Evolutionary conservation across 1,284 basidiomycete species (phyloP).

Genomic region (Thecaphora thlaspeos): DNA sequence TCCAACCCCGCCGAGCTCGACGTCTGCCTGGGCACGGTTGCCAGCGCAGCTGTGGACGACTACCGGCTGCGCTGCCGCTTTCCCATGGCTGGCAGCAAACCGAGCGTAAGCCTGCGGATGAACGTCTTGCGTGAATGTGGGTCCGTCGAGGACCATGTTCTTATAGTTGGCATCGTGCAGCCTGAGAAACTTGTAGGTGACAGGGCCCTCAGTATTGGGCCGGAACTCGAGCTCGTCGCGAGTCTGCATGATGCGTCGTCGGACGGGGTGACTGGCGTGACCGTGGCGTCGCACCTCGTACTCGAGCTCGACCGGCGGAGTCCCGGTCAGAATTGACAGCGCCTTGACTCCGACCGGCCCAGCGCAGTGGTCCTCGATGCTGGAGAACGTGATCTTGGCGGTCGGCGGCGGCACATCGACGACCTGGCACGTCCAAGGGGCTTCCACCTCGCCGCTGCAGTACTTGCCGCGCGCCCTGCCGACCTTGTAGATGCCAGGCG

Average conservation of each 20-base stretch:
- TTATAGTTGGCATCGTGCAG: conserved; percentile 83
- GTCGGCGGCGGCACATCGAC: conserved; percentile 67
- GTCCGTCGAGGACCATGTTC: conserved; percentile 60
- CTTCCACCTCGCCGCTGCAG: conserved; percentile 60
- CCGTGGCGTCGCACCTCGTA: conserved; percentile 69
- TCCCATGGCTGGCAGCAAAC: conserved; percentile 25
- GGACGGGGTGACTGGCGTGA: conserved; percentile 59
- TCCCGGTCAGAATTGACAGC: conserved; percentile 80
- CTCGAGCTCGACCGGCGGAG: conserved; percentile 84
- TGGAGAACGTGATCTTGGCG: conserved; percentile 81
- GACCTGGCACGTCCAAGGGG: conserved; percentile 50
- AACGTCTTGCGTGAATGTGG: conserved; percentile 49
- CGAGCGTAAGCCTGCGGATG: conserved; percentile 52
- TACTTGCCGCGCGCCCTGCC: conserved; percentile 70
- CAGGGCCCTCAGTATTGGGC: conserved; percentile 83
- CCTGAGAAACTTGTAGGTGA: conserved; percentile 77
- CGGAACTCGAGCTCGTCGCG: conserved; percentile 82
- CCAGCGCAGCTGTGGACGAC: conserved; percentile 54
- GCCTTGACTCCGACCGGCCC: conserved; percentile 90
- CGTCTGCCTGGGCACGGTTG: conserved; percentile 43
- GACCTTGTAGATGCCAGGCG: conserved; percentile 81
- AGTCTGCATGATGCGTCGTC: conserved; percentile 67
- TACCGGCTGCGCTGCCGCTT: conserved; percentile 11
- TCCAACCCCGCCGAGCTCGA: conserved; percentile 46
- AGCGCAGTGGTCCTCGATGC: conserved; percentile 79